Evolutionary conservation across 2,329 filamentous ascomycete genomes (phyloP).

Genomic region (Eutypa lata): DNA sequence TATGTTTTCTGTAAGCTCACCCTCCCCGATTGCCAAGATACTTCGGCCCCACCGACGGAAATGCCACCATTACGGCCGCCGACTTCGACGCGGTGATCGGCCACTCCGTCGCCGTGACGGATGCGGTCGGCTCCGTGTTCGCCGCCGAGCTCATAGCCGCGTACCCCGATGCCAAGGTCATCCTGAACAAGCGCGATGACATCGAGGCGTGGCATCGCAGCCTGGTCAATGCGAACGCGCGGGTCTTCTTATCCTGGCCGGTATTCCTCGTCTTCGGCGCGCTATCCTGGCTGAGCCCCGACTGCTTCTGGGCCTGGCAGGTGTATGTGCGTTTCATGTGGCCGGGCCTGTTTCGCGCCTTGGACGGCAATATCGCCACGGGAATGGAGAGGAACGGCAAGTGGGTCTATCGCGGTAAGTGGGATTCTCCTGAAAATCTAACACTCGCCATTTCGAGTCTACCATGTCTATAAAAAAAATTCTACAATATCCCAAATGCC

Average conservation of each 20-base stretch:
- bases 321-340: slow-evolving; percentile 27
- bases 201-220: slow-evolving; percentile 38
- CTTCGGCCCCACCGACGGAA: slow-evolving; percentile 12
- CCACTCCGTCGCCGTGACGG: slow-evolving; percentile 35
- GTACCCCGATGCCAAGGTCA: slow-evolving; percentile 47
- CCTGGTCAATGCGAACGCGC: slow-evolving; percentile 21
- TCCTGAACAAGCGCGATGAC: slow-evolving; percentile 39
- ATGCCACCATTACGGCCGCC: slow-evolving; percentile 11
- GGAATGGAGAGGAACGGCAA: slow-evolving; percentile 25
- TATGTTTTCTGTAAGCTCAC: neutral
- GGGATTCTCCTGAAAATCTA: neutral
- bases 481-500: too few relatives aligned
- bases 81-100: slow-evolving; percentile 28
- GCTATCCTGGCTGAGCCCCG: slow-evolving; percentile 22
- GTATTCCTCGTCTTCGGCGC: slow-evolving; percentile 17
- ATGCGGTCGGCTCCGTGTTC: slow-evolving; percentile 37
- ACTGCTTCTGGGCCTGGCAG: slow-evolving; percentile 32
- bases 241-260: slow-evolving; percentile 22
- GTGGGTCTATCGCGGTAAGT: slow-evolving; percentile 24
- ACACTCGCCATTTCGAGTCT: neutral
- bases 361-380: slow-evolving; percentile 23
- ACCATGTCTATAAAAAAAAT: too few relatives aligned
- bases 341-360: slow-evolving; percentile 26
- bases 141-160: slow-evolving; percentile 41
- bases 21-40: neutral